Conservation (phyloP, 305 asterid species). For the Fraxinus albicans region DNA sequence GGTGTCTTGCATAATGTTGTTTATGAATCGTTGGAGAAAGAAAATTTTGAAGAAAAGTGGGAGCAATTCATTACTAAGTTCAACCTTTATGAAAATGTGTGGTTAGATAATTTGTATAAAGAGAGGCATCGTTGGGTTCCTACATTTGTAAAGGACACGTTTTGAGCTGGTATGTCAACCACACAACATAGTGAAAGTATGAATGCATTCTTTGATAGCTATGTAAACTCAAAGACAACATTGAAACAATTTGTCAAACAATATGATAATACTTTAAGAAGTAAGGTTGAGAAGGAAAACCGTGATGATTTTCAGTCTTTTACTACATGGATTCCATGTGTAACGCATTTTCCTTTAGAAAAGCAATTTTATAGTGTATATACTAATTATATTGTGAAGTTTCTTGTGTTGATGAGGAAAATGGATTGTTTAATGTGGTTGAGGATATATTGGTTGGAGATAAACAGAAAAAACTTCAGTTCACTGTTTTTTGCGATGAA, state of each 20-base stretch:
- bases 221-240: background rate
- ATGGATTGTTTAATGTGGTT: background rate
- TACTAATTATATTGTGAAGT: background rate
- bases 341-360: background rate
- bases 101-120: background rate
- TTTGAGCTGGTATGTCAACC: background rate
- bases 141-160: background rate
- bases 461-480: no score
- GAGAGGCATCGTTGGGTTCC: background rate
- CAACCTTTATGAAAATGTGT: background rate
- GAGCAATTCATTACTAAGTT: background rate
- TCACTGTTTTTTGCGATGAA: background rate
- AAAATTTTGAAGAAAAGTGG: background rate
- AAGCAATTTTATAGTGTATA: background rate
- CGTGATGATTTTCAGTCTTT: background rate
- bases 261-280: no score
- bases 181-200: no score
- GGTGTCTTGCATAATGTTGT: background rate
- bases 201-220: background rate
- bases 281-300: background rate
- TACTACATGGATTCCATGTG: background rate
- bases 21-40: background rate
- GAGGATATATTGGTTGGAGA: background rate
- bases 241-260: background rate
- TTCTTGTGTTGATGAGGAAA: background rate